Base-by-base conservation (phyloP, 2,329 filamentous ascomycete species). In the Alternaria novae-zelandiae region DNA sequence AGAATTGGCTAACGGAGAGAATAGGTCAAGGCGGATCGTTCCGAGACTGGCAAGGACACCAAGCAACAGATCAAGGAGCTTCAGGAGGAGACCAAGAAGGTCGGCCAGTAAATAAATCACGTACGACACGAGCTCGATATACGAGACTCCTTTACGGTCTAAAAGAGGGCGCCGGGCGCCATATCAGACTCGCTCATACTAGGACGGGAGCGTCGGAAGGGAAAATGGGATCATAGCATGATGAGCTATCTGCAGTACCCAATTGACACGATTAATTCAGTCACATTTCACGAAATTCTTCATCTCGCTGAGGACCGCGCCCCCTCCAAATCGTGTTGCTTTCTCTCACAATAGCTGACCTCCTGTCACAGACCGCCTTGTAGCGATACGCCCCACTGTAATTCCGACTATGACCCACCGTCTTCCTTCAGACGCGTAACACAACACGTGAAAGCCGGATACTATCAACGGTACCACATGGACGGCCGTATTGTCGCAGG, bases 41-140 rank as follows among this genome's bases (percentile, higher is more conserved):
- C 79, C 69, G 74, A 83, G 56, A 79, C 80, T 17, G 69, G 79
- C 12, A 73, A 80, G 54, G 77, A 66, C 43, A 66, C 82, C 46
- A 72, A 79, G 26, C 69, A 80, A 55, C 79, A 81, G 41, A 83
- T 84, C 64, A 78, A 82, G 73, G 79, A 83, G 59, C 68, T 85
- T 57, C 83, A 85, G 70, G 78, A 84, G 73, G 76, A 84, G 76
- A 77, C 81, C 3, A 79, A 79, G 61, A 77, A 81, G 69, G 68
- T 63, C 26, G 41, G 49, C 11, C 60, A 54, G 17, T 63, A 54
- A 41, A 44, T 5, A 9, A 21, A 5, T 5, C 2, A 13, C n/a
- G 13, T 6, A 47, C 20, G 30, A 47, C 10, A 17, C 7, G 17
- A 17, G 21, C 10, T 15, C 9, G 17, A 44, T 13, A 15, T 12